Conservation (phyloP, 345 rosid species). For the Jatropha curcas region DNA sequence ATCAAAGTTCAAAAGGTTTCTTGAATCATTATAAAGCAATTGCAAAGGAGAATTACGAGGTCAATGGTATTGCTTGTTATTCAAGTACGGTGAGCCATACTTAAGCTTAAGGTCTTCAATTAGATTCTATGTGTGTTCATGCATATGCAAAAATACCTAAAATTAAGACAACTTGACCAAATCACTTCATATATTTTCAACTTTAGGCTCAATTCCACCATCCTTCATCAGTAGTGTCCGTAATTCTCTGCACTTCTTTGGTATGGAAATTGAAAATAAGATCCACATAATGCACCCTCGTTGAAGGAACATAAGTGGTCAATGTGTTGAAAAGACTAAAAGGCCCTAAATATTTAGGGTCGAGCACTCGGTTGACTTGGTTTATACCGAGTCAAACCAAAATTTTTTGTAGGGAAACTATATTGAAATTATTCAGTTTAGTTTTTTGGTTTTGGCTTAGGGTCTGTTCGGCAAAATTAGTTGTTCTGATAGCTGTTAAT, state of each 20-base stretch:
- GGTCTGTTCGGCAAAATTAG: no score
- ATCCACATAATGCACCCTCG: background rate
- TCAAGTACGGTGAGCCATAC: slow-evolving; percentile 18
- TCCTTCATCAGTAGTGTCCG: background rate
- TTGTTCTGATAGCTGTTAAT: no score
- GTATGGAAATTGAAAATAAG: background rate
- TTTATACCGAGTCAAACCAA: no score
- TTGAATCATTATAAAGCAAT: background rate
- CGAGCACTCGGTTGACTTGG: no score
- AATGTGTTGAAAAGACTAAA: slow-evolving; percentile 14
- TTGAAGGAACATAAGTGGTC: background rate
- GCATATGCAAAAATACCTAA: slow-evolving; percentile 12
- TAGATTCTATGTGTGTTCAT: background rate
- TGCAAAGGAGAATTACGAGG: background rate
- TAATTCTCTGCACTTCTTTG: background rate
- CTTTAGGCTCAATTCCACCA: slow-evolving; percentile 22
- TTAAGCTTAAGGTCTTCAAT: background rate
- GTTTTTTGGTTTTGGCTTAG: no score
- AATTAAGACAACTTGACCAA: slow-evolving; percentile 5
- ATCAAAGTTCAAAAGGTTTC: background rate
- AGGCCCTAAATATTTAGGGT: no score
- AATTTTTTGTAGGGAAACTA: no score
- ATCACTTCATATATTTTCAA: background rate
- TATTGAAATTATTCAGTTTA: no score
- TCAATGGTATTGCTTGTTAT: slow-evolving; percentile 9